Conservation (phyloP, 441 rosid genomes). For the Erodium chrysanthum region DNA sequence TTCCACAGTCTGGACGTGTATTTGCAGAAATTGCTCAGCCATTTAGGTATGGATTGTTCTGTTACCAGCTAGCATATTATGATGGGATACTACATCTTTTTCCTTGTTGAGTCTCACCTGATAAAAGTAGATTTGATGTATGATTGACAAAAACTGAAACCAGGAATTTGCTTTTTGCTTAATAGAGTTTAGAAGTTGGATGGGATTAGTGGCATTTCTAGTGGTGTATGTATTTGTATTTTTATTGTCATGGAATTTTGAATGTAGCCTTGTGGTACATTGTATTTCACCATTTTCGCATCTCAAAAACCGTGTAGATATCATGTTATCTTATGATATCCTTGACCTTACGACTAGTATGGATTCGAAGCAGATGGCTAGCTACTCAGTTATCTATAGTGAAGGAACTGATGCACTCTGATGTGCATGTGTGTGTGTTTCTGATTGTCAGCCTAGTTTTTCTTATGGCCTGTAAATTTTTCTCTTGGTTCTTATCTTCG, state of each 20-base stretch:
- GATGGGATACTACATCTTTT: conserved; percentile 2
- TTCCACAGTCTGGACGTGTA: conserved; percentile 81
- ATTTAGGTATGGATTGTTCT: conserved; percentile 50
- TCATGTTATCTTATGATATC: background rate
- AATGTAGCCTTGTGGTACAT: background rate
- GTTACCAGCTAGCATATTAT: conserved; percentile 7
- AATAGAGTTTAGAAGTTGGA: background rate
- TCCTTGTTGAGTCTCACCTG: background rate
- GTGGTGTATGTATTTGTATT: background rate
- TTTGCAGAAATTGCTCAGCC: conserved; percentile 55
- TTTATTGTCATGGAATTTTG: background rate
- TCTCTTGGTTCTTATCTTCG: background rate
- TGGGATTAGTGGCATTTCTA: background rate
- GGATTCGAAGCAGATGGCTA: background rate
- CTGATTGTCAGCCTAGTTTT: conserved; percentile 1
- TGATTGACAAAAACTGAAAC: background rate
- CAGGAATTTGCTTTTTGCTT: background rate
- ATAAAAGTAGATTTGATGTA: background rate
- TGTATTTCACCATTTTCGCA: background rate
- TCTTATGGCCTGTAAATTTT: background rate
- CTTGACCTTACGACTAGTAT: background rate
- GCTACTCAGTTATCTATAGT: background rate
- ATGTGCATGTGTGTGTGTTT: background rate
- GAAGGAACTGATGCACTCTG: background rate
- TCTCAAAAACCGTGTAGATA: background rate